Base-by-base conservation (phyloP, 768 basidiomycete genomes). In the Collybiopsis luxurians region DNA sequence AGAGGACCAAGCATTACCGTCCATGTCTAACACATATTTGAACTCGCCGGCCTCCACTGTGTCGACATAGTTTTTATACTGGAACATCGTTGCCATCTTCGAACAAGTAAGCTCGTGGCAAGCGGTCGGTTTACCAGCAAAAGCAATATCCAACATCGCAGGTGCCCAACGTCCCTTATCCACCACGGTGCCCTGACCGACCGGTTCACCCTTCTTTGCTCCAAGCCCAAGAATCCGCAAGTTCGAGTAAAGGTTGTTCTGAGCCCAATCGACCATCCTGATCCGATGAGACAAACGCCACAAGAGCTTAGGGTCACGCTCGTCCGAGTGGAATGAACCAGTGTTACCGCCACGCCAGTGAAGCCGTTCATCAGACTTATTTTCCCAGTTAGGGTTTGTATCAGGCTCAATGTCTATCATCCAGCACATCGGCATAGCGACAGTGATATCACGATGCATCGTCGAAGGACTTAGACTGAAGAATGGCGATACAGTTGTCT, bases 331-430 rank as follows among this genome's bases (percentile, higher is more conserved):
- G 49, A 62, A 71, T n/a, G 83, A 86, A 11, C 90, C 90, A 0
- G 90, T 90, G 44, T 83, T 88, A 40, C 81, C 81, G 2, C 90
- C 90, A 39, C 90, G 76, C 90, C 90, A 92, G 38, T 83, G 73
- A 17, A 90, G 60, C 3, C 81, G 72, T 58, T 86, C 82, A 64
- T 87, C 80, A 1, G 70, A 27, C 71, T 87, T 91, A 31, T 79
- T 74, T 13, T 84, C 80, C 82, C 86, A 93, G 0, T 75, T 76
- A 9, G 85, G 79, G 67, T 90, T 83, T 60, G 84, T 73, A 2
- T 66, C 2, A 71, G 71, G 10, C 64, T 63, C n/a, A 4, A 75
- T 66, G 13, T 78, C 78, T 6, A 73, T 76, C 0, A 76, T 48
- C 80, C 80, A 85, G 15, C 69, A 74, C 48, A 80, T 80, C 0